Percentiles rank a stretch among this genome's conserved stretches.
Conservation (phyloP, 2,329 filamentous ascomycete genomes). For the Fusarium equiseti region DNA sequence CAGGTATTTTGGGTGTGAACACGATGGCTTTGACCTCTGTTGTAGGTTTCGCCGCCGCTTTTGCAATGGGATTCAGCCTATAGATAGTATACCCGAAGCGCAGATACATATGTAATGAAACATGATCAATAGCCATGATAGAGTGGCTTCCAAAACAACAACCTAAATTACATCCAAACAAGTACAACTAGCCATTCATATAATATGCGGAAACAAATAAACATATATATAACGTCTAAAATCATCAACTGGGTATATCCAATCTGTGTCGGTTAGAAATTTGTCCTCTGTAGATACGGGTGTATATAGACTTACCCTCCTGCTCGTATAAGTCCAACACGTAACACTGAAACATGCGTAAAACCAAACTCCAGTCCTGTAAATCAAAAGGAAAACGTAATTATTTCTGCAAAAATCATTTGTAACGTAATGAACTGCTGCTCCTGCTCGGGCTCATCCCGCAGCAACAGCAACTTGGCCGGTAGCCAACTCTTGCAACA, state of each 20-base stretch:
- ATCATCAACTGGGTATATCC: conserved; percentile 39
- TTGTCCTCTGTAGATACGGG: neutral
- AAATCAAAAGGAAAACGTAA: conserved; percentile 29
- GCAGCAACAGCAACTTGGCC: conserved; percentile 39
- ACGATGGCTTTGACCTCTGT: conserved; percentile 51
- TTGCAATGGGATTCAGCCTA: conserved; percentile 54
- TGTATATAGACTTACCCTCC: conserved; percentile 35
- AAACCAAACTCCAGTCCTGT: conserved; percentile 24
- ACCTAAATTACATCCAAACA: conserved; percentile 33
- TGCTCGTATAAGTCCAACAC: conserved; percentile 24
- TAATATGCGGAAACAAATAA: conserved; percentile 1
- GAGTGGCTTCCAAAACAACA: conserved; percentile 16
- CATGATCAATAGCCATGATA: conserved; percentile 18
- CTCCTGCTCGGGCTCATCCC: conserved; percentile 18
- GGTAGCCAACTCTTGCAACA: conserved; percentile 59
- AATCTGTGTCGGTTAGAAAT: conserved; percentile 38
- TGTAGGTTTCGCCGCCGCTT: conserved; percentile 54
- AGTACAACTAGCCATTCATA: neutral
- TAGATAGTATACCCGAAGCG: conserved; percentile 32
- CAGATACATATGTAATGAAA: conserved; percentile 12
- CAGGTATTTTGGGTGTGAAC: conserved; percentile 43
- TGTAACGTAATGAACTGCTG: conserved; percentile 22
- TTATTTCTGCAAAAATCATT: conserved; percentile 13
- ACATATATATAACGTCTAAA: conserved; percentile 14
- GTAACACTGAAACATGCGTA: conserved; percentile 17